Base-by-base conservation (phyloP, 2,329 filamentous ascomycete genomes). In the Ilyonectria destructans region DNA sequence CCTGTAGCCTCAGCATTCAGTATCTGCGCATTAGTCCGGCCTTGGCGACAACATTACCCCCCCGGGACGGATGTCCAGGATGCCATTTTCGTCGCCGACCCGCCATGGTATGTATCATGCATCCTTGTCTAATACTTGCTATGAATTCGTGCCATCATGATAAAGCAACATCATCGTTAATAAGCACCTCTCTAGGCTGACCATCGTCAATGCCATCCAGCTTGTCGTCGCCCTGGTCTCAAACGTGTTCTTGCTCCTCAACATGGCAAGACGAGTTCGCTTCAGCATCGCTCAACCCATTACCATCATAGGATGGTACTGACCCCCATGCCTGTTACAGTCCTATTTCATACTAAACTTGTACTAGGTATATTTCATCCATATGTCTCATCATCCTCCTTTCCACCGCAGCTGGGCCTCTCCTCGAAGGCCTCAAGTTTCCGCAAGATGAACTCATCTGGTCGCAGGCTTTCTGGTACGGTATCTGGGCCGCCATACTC, bases 391-490 rank as follows among this genome's bases (percentile, higher is more conserved):
- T 91, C 4, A 87, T 91, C 2, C 91, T 94, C 1, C 85, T 85
- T 17, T 88, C 89, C 12, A 92, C 94, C 70, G 86, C 93, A 4
- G 80, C 88, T 1, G 91, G 92, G 12, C 87, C 88, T 0, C 80
- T 91, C 1, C 68, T 80, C 1, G 46, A 77, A 0, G 73, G 68
- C 6, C 59, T 81, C 15, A 83, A 73, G 2, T 71, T 81, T 67
- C 85, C 75, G 56, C 79, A 58, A 76, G 83, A 62, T 69, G 86
- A 84, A 71, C 91, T 93, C 70, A 83, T 90, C 55, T 90, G 88
- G 85, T 94, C 93, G 0, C 93, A 97, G 79, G 94, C 93, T 1
- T 97, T 93, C 77, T 97, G 92, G 87, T 97, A 97, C 77, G 95
- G 90, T 29, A 87, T 97, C 19, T 93, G 94, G 74, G 91, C 94